Base-by-base conservation (phyloP, 352 stramenopile genomes). In the Pythium plurisporium region DNA sequence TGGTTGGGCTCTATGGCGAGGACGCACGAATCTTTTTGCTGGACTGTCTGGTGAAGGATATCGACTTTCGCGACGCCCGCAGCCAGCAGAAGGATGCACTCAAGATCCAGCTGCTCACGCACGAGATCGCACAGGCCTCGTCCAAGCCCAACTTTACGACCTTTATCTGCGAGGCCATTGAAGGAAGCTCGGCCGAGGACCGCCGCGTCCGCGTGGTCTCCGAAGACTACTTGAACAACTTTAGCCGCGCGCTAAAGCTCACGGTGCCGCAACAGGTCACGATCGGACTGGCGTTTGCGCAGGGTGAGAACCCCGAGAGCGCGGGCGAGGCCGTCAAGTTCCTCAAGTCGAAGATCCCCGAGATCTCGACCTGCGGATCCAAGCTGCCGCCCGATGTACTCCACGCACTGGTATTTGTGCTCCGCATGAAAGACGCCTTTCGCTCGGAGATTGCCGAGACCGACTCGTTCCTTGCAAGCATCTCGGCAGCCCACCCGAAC, bases 1-100 rank as follows among this genome's bases (percentile, higher is more conserved):
- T 97, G 44, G 89, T 97, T 45, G 86, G 87, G 27, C 74, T 97
- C 20, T 97, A 97, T 47, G 89, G 89, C 30, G 87, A 97, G 73
- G 89, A 97, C 53, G 85, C 89, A 44, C 83, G 87, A 25, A 90
- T 96, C 64, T 97, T 96, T 62, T 58, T 97, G 47, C 73, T 97
- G 48, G 92, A 93, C 71, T 96, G 86, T 60, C 73, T 97, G 37
- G 86, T 97, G 36, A 84, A 93, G 60, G 87, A 94, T 63, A 95
- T 94, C 45, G 85, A 95, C 64, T 96, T 96, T 64, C 85, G 86
- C 27, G 85, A 96, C 62, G 65, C 81, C 45, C 82, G 86, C 50
- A 76, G 74, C 55, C 81, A 92, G 27, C 70, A 82, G 60, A 93
- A 94, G 64, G 87, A 96, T 67, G 76, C 81, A 34, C 79, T 95